Conservation (phyloP, 768 basidiomycete species). For the Rhizopogon roseolus region DNA sequence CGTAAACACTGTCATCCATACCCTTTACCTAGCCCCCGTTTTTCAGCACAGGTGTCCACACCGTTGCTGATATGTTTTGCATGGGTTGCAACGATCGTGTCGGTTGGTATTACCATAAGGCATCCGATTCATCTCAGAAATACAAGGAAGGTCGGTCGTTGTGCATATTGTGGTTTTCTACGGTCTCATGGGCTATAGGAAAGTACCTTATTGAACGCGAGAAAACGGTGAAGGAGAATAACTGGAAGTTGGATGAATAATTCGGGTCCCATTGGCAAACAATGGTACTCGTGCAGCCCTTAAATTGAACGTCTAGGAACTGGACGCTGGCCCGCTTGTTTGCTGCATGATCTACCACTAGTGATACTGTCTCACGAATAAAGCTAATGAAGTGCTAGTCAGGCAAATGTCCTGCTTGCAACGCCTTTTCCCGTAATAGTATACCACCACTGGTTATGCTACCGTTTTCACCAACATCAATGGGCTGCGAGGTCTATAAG, state of each 20-base stretch:
- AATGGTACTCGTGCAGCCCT: neutral
- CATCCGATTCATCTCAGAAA: slow-evolving; percentile 70
- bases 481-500: too few species aligned
- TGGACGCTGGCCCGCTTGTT: too few species aligned
- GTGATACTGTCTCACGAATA: too few species aligned
- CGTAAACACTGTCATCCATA: slow-evolving; percentile 4
- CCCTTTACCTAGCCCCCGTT: neutral
- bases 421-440: too few species aligned
- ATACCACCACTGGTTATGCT: too few species aligned
- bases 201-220: slow-evolving; percentile 81
- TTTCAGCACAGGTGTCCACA: slow-evolving; percentile 71
- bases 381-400: too few species aligned
- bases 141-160: slow-evolving; percentile 71
- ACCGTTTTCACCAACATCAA: too few species aligned
- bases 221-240: slow-evolving; percentile 77
- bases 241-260: slow-evolving; percentile 60
- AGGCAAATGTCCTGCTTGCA: too few species aligned
- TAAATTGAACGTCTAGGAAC: too few species aligned
- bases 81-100: slow-evolving; percentile 72
- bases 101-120: slow-evolving; percentile 83
- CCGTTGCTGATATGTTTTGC: slow-evolving; percentile 78
- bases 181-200: slow-evolving; percentile 34
- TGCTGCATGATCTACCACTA: too few species aligned
- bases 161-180: neutral
- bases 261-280: neutral